phyloP scores from a whole-genome alignment of 2,329 filamentous ascomycete species.

The Talaromyces sp. region DNA sequence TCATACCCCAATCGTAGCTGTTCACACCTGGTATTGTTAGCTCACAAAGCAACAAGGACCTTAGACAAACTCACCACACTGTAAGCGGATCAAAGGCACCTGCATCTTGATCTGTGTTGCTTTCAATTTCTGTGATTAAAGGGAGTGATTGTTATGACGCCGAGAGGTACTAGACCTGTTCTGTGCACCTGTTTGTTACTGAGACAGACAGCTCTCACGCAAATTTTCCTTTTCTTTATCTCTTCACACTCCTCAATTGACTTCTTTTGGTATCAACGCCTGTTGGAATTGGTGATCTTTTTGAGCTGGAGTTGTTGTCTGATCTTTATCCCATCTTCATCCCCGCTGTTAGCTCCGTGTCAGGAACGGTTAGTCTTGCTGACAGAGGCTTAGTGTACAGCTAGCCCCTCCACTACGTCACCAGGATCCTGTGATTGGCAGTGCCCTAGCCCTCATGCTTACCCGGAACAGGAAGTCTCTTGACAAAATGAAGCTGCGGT shows the following conservation, averaged over 20 bases:
- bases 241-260: background rate
- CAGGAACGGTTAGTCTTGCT: conserved; percentile 8
- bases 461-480: background rate
- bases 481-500: conserved; percentile 1
- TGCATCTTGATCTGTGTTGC: conserved; percentile 49
- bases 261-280: background rate
- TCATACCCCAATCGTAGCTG: conserved; percentile 90
- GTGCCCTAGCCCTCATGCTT: conserved; percentile 9
- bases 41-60: background rate
- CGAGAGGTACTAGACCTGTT: background rate
- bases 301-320: background rate
- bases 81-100: conserved; percentile 75
- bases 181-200: background rate
- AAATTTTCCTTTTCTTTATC: background rate
- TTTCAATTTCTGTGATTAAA: background rate
- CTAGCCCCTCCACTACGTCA: background rate
- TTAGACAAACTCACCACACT: conserved; percentile 46
- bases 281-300: background rate
- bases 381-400: background rate
- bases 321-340: background rate
- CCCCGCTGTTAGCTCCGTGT: conserved; percentile 7
- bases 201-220: background rate
- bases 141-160: background rate
- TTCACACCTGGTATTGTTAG: conserved; percentile 64
- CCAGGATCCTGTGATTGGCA: background rate